Evolutionary conservation across 306 rosid genomes (phyloP).

Genomic region (Begonia fuchsioides): DNA sequence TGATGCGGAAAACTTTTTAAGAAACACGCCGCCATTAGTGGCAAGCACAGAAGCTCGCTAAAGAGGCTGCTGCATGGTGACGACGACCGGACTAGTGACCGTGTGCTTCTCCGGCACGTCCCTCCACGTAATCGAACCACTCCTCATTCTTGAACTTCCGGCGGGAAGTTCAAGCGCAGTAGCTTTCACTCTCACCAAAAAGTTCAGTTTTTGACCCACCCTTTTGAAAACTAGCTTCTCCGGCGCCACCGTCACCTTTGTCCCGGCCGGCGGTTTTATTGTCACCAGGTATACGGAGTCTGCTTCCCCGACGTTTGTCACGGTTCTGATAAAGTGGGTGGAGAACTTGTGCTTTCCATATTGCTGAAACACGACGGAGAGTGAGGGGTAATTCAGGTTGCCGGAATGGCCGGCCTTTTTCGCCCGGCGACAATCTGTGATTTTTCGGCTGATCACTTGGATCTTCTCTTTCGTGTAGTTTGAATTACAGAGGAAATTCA

Average conservation of each 20-base stretch:
- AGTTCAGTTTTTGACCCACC: conserved; percentile 64
- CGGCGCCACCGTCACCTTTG: conserved; percentile 53
- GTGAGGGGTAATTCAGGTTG: conserved; percentile 66
- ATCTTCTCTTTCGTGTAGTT: conserved; percentile 56
- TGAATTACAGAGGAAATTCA: conserved; percentile 74
- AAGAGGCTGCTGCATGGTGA: conserved; percentile 84
- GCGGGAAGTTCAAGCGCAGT: conserved; percentile 54
- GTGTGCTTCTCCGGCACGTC: conserved; percentile 48
- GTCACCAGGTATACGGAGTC: conserved; percentile 51
- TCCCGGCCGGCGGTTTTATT: conserved; percentile 38
- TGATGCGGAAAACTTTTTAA: conserved; percentile 18
- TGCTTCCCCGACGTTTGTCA: conserved; percentile 68
- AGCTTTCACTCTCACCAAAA: conserved; percentile 68
- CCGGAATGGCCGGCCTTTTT: conserved; percentile 67
- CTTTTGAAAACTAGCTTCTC: conserved; percentile 48
- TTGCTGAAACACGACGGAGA: conserved; percentile 65
- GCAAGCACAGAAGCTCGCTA: conserved; percentile 19
- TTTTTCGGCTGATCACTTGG: conserved; percentile 45
- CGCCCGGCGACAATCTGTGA: conserved; percentile 57
- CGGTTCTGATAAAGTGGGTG: conserved; percentile 73
- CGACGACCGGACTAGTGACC: conserved; percentile 76
- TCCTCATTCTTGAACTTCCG: conserved; percentile 43
- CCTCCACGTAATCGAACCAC: conserved; percentile 64
- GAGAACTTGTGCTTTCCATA: conserved; percentile 64
- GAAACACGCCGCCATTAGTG: conserved; percentile 19